Percentiles rank a stretch among this genome's conserved stretches.
phyloP scores from a whole-genome alignment of 2,329 filamentous ascomycete genomes.

The Pyricularia pennisetigena region DNA sequence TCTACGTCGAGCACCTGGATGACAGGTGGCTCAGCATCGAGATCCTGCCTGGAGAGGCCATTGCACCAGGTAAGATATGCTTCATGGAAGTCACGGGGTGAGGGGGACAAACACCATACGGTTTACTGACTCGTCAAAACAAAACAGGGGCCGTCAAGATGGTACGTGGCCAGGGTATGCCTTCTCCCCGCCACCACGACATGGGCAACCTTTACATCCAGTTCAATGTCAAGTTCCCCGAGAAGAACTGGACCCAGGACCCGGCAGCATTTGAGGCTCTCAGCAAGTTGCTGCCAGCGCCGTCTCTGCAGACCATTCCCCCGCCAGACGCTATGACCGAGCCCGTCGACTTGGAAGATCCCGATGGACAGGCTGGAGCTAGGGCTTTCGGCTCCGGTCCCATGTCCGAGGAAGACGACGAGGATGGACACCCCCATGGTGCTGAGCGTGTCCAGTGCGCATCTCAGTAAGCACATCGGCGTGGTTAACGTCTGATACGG shows the following conservation, averaged over 20 bases:
- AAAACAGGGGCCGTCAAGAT: slow-evolving; percentile 75
- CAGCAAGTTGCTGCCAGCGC: slow-evolving; percentile 74
- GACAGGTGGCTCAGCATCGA: slow-evolving; percentile 94
- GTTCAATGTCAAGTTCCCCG: slow-evolving; percentile 95
- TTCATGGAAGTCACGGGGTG: not conserved
- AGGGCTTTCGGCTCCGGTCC: slow-evolving; percentile 57
- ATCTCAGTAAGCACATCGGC: slow-evolving; percentile 57
- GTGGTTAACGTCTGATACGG: not conserved
- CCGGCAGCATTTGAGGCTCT: slow-evolving; percentile 67
- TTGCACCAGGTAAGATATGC: slow-evolving; percentile 66
- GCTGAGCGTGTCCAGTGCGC: slow-evolving; percentile 74
- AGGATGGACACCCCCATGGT: slow-evolving; percentile 62
- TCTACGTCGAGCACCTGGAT: slow-evolving; percentile 93
- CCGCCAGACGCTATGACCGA: slow-evolving; percentile 86
- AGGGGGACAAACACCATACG: no score
- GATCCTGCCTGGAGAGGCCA: slow-evolving; percentile 88
- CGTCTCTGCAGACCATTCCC: slow-evolving; percentile 50
- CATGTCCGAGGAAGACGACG: slow-evolving; percentile 72
- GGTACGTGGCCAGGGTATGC: slow-evolving; percentile 95
- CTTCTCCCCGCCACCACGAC: slow-evolving; percentile 89
- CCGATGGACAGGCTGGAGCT: slow-evolving; percentile 60
- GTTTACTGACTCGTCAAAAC: slow-evolving; percentile 12
- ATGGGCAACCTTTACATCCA: slow-evolving; percentile 94
- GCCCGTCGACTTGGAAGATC: slow-evolving; percentile 75
- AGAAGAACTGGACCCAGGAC: slow-evolving; percentile 59